Conservation (phyloP, 768 basidiomycete genomes). For the Leccinum boreale region DNA sequence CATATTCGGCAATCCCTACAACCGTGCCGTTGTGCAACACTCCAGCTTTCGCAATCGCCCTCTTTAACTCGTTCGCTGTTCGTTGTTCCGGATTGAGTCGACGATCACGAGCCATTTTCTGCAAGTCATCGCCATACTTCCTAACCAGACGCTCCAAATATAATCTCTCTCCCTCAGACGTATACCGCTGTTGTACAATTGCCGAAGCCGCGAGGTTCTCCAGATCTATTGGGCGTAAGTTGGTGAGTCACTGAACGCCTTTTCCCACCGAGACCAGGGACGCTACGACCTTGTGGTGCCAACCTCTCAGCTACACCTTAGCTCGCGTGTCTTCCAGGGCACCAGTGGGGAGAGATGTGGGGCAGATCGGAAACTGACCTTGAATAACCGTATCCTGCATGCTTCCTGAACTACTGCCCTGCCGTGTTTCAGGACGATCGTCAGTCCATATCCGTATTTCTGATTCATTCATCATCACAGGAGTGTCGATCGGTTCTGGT, state of each 20-base stretch:
- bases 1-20: slow-evolving; percentile 1
- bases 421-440: neutral
- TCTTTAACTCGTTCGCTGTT: slow-evolving; percentile 72
- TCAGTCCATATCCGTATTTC: slow-evolving; percentile 21
- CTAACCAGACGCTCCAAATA: slow-evolving; percentile 65
- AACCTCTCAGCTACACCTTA: neutral
- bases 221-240: slow-evolving; percentile 45
- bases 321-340: neutral
- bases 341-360: neutral
- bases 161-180: slow-evolving; percentile 64
- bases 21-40: slow-evolving; percentile 25
- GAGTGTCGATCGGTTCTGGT: slow-evolving; percentile 40
- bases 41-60: slow-evolving; percentile 59
- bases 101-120: slow-evolving; percentile 75
- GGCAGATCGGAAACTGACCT: slow-evolving; percentile 34
- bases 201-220: slow-evolving; percentile 56
- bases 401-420: neutral
- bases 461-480: slow-evolving; percentile 7
- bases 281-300: slow-evolving; percentile 1
- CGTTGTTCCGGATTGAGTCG: slow-evolving; percentile 81
- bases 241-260: slow-evolving; percentile 10
- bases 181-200: slow-evolving; percentile 50
- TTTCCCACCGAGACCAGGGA: slow-evolving; percentile 1
- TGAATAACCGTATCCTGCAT: slow-evolving; percentile 7
- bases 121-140: slow-evolving; percentile 69